A percentile compares a stretch with the other conserved stretches of the same genome.
phyloP scores from a whole-genome alignment of 2,329 filamentous ascomycete genomes.

The Coleophoma eucalyptorum region DNA sequence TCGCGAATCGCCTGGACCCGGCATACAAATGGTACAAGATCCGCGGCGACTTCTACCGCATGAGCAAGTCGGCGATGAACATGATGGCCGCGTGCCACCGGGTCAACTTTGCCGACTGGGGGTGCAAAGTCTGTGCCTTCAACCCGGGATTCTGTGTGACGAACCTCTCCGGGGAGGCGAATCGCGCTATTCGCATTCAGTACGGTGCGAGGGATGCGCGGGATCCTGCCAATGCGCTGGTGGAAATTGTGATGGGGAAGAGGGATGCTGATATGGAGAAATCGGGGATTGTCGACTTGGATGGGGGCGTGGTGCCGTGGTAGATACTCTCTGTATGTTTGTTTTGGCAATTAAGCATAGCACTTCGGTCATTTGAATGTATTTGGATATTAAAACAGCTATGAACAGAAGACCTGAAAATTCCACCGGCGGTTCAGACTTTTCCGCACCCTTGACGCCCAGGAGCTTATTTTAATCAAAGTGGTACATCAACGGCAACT shows the following conservation, averaged over 20 bases:
- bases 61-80: conserved; percentile 19
- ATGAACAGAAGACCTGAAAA: no score
- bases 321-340: background rate
- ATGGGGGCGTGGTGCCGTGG: background rate
- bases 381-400: no score
- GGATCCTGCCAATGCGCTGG: conserved; percentile 17
- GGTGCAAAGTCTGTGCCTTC: conserved; percentile 23
- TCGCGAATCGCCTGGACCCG: conserved; percentile 10
- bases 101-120: conserved; percentile 4
- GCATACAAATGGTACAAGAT: conserved; percentile 2
- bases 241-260: conserved; percentile 22
- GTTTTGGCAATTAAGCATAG: no score
- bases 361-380: no score
- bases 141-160: conserved; percentile 31
- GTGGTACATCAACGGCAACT: no score
- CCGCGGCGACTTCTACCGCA: conserved; percentile 6
- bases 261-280: conserved; percentile 14
- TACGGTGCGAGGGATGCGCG: conserved; percentile 13
- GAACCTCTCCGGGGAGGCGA: conserved; percentile 18
- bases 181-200: conserved; percentile 4
- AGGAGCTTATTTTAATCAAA: no score
- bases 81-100: conserved; percentile 13
- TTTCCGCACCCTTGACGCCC: no score
- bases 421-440: no score
- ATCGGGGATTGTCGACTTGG: background rate